Conservation (phyloP, 345 rosid genomes). For the Gossypium bickii region DNA sequence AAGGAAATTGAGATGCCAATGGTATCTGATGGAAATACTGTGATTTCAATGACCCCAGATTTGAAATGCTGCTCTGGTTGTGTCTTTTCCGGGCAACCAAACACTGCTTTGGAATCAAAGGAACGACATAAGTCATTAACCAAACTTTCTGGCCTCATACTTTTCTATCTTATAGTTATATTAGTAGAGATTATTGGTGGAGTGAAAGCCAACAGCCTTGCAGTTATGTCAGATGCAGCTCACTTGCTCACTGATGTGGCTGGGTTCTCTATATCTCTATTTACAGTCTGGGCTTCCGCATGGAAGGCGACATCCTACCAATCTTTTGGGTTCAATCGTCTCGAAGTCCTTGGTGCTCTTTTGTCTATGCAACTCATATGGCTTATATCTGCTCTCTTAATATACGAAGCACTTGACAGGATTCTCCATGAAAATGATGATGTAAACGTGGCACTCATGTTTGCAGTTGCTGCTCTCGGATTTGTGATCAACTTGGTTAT, state of each 20-base stretch:
- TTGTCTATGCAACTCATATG: conserved; percentile 74
- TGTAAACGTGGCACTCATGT: conserved; percentile 68
- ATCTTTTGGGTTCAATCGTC: conserved; percentile 65
- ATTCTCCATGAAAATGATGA: conserved; percentile 36
- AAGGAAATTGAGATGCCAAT: conserved; percentile 37
- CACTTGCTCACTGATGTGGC: conserved; percentile 69
- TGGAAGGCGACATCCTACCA: conserved; percentile 62
- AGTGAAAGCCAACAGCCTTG: conserved; percentile 71
- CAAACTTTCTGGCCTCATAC: conserved; percentile 49
- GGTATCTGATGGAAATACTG: conserved; percentile 25
- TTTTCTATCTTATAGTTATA: conserved; percentile 49
- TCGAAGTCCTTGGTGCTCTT: conserved; percentile 78
- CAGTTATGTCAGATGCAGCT: conserved; percentile 77
- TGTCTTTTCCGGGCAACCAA: conserved; percentile 45
- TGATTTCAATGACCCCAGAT: conserved; percentile 23
- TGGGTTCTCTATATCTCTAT: conserved; percentile 61
- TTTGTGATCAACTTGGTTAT: conserved; percentile 60
- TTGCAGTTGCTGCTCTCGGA: conserved; percentile 66
- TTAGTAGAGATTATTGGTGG: conserved; percentile 67
- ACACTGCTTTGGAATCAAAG: conserved; percentile 30
- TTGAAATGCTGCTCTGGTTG: conserved; percentile 32
- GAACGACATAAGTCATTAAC: conserved; percentile 42
- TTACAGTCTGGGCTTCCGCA: conserved; percentile 65
- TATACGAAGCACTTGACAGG: conserved; percentile 60
- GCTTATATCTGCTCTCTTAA: conserved; percentile 61